A percentile compares a stretch with the other conserved stretches of the same genome.
phyloP scores from a whole-genome alignment of 2,329 filamentous ascomycete species.

The Aspergillus quadricinctus region DNA sequence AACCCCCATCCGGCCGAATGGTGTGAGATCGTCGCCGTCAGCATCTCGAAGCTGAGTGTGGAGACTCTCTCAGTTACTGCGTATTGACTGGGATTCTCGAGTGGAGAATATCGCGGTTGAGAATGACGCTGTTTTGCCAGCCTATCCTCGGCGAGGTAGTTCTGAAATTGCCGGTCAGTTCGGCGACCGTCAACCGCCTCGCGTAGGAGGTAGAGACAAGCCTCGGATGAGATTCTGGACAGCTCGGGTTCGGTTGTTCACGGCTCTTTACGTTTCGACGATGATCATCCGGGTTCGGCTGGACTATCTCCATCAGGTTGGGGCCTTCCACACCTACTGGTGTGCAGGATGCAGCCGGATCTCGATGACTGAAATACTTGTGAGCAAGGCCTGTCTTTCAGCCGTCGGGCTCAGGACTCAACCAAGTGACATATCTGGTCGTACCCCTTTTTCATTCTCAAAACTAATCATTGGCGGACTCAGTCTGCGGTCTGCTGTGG shows the following conservation, averaged over 20 bases:
- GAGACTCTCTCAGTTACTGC: neutral
- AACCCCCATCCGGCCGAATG: too few relatives aligned
- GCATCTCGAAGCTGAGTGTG: neutral
- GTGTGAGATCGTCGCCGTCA: too few relatives aligned
- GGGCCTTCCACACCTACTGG: neutral
- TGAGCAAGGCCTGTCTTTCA: neutral
- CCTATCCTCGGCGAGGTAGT: neutral
- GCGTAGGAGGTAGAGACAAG: neutral
- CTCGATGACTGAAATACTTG: neutral
- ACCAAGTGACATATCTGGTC: neutral
- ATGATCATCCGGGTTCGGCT: neutral
- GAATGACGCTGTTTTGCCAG: neutral
- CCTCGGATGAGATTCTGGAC: neutral
- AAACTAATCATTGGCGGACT: neutral
- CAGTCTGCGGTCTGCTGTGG: neutral
- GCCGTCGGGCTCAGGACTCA: neutral
- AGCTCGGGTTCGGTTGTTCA: neutral
- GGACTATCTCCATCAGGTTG: neutral
- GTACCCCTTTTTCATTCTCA: neutral
- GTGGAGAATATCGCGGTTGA: neutral
- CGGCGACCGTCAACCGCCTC: too few relatives aligned
- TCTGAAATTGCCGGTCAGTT: neutral
- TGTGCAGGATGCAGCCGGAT: neutral
- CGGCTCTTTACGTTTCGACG: neutral
- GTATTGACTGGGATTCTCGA: neutral